Evolutionary conservation across 805 yeast species (phyloP), one percentile per base, ranked within the genome.

Genomic region (Suhomyces sp.): DNA sequence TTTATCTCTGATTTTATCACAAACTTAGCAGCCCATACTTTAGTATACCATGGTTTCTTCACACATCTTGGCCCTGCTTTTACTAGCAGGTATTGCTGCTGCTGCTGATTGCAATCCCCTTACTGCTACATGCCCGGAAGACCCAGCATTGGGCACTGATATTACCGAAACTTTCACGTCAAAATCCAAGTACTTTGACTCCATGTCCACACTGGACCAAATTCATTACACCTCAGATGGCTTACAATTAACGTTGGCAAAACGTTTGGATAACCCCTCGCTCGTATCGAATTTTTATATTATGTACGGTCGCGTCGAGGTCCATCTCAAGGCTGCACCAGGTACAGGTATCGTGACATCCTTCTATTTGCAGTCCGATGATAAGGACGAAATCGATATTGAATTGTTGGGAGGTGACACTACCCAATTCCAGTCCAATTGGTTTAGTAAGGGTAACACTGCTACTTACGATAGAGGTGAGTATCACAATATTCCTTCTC

Each of bases 61-160:
- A 21, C 44, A 45, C 20, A 12, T 19, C 20, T 37, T 37, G 22
- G 22, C 41, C 20, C 40, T 17, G 20, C 22, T 37, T 17, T 19
- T 37, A n/a, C 7, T 37, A 13, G 41, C 41, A 37, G 41, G 41
- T 6, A 10, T 37, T 10, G 50, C 45, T 9, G 20, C 27, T 44
- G 49, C 49, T 4, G 54, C 59, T 29, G 46, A 55, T 33, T 67
- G 72, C 50, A 60, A 67, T 46, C 72, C 72, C 2, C 56, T 67
- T 37, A 57, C 57, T 12, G 29, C 63, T 6, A 46, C 61, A 15
- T 67, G 72, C 49, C 53, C 66, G 4, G 44, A 70, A 2, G 82
- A 85, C 57, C 69, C 78, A 1, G 96, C 94, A 0, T 75, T 88
- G 46, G 89, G 83, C 1, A 72, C 82, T 3, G 71, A 84, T 2